A percentile compares a stretch with the other conserved stretches of the same genome.
These are phyloP conservation scores for Hericium coralloides DNA, from an alignment of 768 basidiomycete species.

Conservation along the genomic window DNA sequence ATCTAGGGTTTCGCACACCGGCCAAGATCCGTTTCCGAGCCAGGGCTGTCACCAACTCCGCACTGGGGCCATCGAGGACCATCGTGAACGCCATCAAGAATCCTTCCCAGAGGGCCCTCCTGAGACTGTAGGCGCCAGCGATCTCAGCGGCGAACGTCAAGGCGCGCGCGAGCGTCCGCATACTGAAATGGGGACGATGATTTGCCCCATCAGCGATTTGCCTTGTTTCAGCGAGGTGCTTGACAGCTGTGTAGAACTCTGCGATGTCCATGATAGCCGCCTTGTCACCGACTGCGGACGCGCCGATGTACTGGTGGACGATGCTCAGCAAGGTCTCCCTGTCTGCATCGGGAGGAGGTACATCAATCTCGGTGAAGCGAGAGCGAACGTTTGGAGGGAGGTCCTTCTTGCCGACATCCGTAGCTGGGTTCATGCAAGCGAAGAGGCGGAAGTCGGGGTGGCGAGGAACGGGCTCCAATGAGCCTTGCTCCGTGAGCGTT, in stretches of 20 bases:
- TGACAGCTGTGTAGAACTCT: conserved; percentile 81
- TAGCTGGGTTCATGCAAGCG: conserved; percentile 99
- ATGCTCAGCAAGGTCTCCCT: conserved; percentile 83
- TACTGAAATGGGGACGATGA: conserved; percentile 89
- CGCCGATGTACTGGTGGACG: conserved; percentile 83
- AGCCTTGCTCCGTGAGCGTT: conserved; percentile 88
- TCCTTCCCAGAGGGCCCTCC: conserved; percentile 91
- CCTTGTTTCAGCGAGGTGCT: conserved; percentile 60
- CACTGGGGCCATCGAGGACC: conserved; percentile 73
- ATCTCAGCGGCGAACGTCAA: conserved; percentile 85
- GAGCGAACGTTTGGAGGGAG: conserved; percentile 84
- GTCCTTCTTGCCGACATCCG: conserved; percentile 97
- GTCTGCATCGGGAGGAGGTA: conserved; percentile 89
- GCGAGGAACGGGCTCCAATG: conserved; percentile 79
- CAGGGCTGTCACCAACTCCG: conserved; percentile 52
- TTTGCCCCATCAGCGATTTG: conserved; percentile 91
- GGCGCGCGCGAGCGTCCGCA: conserved; percentile 90
- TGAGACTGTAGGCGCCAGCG: conserved; percentile 64
- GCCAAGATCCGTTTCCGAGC: conserved; percentile 73
- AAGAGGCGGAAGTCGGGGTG: conserved; percentile 96
- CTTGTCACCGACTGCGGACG: conserved; percentile 75
- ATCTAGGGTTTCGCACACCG: conserved; percentile 71
- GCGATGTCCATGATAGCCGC: conserved; percentile 84
- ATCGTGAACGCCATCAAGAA: conserved; percentile 98
- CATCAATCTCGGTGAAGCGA: conserved; percentile 93